Conservation (phyloP, 73 alveolate species). For the Blepharisma stoltei region DNA sequence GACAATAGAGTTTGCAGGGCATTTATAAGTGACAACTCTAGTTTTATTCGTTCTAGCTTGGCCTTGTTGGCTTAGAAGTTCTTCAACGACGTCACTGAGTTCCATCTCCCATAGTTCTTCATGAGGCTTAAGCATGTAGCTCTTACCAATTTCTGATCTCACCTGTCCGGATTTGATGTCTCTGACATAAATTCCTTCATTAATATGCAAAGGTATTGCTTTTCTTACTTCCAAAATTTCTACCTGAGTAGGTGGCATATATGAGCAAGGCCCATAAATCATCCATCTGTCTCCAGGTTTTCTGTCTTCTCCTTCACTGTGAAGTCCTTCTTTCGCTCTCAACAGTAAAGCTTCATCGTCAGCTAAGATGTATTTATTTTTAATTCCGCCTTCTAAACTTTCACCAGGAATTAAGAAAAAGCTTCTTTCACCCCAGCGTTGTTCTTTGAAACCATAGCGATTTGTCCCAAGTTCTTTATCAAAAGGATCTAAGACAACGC, state of each 20-base stretch:
- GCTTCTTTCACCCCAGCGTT: constrained; percentile 57
- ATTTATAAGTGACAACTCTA: constrained; percentile 63
- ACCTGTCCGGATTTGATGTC: constrained; percentile 70
- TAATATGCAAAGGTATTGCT: constrained; percentile 68
- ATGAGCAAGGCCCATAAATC: constrained; percentile 78
- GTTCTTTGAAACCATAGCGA: constrained; percentile 57
- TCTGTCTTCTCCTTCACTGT: constrained; percentile 40
- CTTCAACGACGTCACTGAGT: constrained; percentile 56
- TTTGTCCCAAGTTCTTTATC: constrained; percentile 54
- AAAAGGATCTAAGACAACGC: constrained; percentile 69
- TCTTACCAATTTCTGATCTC: constrained; percentile 64
- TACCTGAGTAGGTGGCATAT: constrained; percentile 71
- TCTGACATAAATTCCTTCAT: constrained; percentile 85
- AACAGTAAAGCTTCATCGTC: constrained; percentile 76
- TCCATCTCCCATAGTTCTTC: constrained; percentile 85
- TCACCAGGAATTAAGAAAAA: constrained; percentile 84
- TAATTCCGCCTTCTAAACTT: constrained; percentile 63
- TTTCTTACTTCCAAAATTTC: constrained; percentile 59
- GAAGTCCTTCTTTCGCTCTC: constrained; percentile 69
- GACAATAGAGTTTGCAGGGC: constrained; percentile 75
- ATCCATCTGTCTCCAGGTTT: constrained; percentile 86
- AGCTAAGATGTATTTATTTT: constrained; percentile 52
- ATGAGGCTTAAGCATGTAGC: constrained; percentile 80
- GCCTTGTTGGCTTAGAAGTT: constrained; percentile 54
- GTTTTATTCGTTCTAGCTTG: constrained; percentile 49